Evolutionary conservation across 2,329 filamentous ascomycete genomes (phyloP).

Genomic region (Xylariaceae sp.): DNA sequence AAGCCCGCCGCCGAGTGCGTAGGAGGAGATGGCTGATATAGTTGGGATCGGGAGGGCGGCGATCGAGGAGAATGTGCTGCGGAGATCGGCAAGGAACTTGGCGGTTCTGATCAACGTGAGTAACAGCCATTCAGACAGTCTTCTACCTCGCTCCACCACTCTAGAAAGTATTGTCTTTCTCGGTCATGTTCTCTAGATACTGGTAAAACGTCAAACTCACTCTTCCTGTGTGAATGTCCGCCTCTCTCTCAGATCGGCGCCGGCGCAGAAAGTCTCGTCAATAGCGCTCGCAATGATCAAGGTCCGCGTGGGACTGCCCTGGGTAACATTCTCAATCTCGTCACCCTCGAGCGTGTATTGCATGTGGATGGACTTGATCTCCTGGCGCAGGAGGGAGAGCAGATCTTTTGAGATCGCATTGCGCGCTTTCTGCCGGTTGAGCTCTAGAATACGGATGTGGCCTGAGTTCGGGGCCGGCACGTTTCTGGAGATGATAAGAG

Average conservation of each 20-base stretch:
- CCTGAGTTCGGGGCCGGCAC: conserved; percentile 74
- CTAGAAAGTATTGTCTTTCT: not conserved
- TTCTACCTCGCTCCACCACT: not conserved
- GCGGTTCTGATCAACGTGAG: conserved; percentile 54
- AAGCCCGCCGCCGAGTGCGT: conserved; percentile 87
- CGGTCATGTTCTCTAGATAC: not conserved
- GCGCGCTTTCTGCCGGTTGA: conserved; percentile 78
- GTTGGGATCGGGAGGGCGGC: conserved; percentile 78
- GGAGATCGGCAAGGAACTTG: conserved; percentile 71
- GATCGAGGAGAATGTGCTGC: conserved; percentile 68
- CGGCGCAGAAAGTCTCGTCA: conserved; percentile 87
- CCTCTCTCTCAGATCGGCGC: conserved; percentile 89
- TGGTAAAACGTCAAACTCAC: conserved; percentile 44
- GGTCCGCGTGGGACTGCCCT: conserved; percentile 63
- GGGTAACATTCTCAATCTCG: conserved; percentile 40
- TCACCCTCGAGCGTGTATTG: conserved; percentile 54
- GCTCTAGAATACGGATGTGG: conserved; percentile 79
- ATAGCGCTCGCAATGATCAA: conserved; percentile 78
- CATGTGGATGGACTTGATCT: conserved; percentile 66
- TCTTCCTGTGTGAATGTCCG: conserved; percentile 70
- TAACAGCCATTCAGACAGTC: conserved; percentile 7
- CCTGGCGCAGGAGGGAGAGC: conserved; percentile 62
- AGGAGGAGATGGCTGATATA: conserved; percentile 77
- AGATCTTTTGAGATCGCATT: conserved; percentile 86
- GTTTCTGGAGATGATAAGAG: conserved; percentile 64